Percentiles rank a stretch among this genome's conserved stretches.
These are phyloP conservation scores for Tuber magnatum DNA, from an alignment of 495 filamentous ascomycete genomes.

Conservation along the genomic window DNA sequence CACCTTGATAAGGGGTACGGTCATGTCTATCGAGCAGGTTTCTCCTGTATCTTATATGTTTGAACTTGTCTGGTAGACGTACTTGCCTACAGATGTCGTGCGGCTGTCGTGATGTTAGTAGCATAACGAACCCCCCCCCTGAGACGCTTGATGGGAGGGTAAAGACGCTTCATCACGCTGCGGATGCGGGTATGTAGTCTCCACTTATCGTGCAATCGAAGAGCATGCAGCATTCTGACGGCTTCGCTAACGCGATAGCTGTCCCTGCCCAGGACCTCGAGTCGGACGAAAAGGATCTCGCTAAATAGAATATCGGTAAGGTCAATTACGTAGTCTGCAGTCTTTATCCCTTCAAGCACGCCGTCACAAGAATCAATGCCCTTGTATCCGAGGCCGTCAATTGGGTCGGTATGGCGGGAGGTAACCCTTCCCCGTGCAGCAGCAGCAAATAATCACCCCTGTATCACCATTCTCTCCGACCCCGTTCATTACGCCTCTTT, in stretches of 20 bases:
- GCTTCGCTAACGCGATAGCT: constrained; percentile 22
- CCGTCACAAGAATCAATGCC: constrained; percentile 89
- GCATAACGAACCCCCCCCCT: constrained; percentile 94
- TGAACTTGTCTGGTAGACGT: not conserved
- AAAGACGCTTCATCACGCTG: constrained; percentile 92
- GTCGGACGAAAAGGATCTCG: constrained; percentile 90
- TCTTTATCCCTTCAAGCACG: constrained; percentile 96
- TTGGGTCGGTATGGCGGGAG: constrained; percentile 95
- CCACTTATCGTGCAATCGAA: not conserved
- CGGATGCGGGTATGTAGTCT: constrained; percentile 61
- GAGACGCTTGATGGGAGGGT: constrained; percentile 95
- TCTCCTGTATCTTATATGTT: too few relatives aligned
- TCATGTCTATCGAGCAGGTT: constrained; percentile 81
- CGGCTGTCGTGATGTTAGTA: constrained; percentile 72
- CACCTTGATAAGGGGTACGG: constrained; percentile 88
- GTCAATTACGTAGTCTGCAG: constrained; percentile 98
- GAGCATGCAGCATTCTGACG: not conserved
- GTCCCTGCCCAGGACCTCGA: constrained; percentile 88
- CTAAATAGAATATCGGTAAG: constrained; percentile 92
- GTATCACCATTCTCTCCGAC: constrained; percentile 90
- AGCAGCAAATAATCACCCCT: constrained; percentile 92
- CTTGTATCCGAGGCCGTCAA: constrained; percentile 92
- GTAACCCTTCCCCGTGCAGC: constrained; percentile 92
- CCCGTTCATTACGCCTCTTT: constrained; percentile 88
- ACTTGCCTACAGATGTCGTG: constrained; percentile 12